Evolutionary conservation across 148 eudicot species (phyloP).

Genomic region (Gaultheria prostrata): DNA sequence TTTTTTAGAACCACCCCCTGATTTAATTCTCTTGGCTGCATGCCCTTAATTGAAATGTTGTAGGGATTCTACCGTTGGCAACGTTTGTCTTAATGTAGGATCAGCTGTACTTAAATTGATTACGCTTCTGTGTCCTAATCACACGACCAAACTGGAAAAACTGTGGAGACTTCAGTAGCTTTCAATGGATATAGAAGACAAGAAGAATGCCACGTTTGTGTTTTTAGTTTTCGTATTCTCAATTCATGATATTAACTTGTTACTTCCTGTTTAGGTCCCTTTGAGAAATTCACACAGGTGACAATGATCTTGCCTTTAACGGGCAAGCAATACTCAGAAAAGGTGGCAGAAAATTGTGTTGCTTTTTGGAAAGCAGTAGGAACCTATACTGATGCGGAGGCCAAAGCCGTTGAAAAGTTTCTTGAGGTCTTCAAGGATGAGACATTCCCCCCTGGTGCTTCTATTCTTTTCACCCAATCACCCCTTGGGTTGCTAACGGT

Average conservation of each 20-base stretch:
- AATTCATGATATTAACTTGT: not conserved
- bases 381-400: slow-evolving; percentile 64
- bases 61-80: too few species aligned
- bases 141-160: too few species aligned
- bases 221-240: not conserved
- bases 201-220: not conserved
- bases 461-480: slow-evolving; percentile 69
- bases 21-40: too few species aligned
- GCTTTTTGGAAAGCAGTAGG: slow-evolving; percentile 66
- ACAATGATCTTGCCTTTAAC: slow-evolving; percentile 72
- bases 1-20: too few species aligned
- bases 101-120: too few species aligned
- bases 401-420: slow-evolving; percentile 54
- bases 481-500: slow-evolving; percentile 60
- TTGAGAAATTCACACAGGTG: slow-evolving; percentile 67
- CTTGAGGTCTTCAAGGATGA: slow-evolving; percentile 56
- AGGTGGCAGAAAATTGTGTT: slow-evolving; percentile 72
- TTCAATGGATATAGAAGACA: too few species aligned
- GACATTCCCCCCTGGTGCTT: slow-evolving; percentile 69
- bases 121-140: too few species aligned
- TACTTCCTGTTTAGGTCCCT: slow-evolving; percentile 50
- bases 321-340: slow-evolving; percentile 71
- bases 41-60: too few species aligned
- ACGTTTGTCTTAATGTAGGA: too few species aligned
- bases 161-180: not conserved